phyloP scores from a whole-genome alignment of 2,329 filamentous ascomycete genomes.

The Ophiosphaerella korrae region DNA sequence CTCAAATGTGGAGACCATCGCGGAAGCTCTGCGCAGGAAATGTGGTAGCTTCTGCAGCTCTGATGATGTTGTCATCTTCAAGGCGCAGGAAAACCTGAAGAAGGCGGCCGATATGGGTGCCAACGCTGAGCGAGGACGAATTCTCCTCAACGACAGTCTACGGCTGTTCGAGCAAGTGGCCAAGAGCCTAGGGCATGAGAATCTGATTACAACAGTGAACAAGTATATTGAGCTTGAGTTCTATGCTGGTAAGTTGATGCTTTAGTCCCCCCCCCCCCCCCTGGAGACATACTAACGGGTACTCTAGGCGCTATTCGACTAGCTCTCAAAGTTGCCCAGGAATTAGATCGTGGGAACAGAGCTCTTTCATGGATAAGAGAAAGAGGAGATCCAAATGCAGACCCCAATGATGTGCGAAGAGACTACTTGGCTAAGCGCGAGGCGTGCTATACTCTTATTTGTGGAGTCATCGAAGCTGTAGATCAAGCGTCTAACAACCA shows the following conservation, averaged over 20 bases:
- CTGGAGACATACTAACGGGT: constrained; percentile 5
- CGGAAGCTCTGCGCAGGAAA: constrained; percentile 86
- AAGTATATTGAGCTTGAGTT: constrained; percentile 85
- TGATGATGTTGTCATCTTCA: constrained; percentile 97
- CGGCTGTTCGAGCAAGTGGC: constrained; percentile 89
- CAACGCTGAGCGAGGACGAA: constrained; percentile 76
- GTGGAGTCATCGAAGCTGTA: constrained; percentile 76
- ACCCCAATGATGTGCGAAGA: constrained; percentile 69
- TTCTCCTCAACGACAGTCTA: constrained; percentile 85
- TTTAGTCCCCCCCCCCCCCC: background rate
- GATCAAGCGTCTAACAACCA: constrained; percentile 72
- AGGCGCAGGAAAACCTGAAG: constrained; percentile 93
- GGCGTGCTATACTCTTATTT: constrained; percentile 84
- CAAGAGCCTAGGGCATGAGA: constrained; percentile 77
- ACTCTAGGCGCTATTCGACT: constrained; percentile 77
- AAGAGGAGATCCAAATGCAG: constrained; percentile 72
- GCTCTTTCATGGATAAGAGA: constrained; percentile 89
- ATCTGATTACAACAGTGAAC: constrained; percentile 75
- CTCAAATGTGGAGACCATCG: constrained; percentile 95
- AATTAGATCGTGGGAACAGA: constrained; percentile 84
- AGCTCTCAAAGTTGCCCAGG: constrained; percentile 79
- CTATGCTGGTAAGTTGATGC: constrained; percentile 67
- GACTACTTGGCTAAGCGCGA: constrained; percentile 72
- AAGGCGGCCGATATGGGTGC: constrained; percentile 78
- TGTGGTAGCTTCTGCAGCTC: constrained; percentile 98